Evolutionary conservation across 2,329 filamentous ascomycete species (phyloP), one percentile per base, ranked within the genome.

Genomic region (Aspergillus novoparasiticus): DNA sequence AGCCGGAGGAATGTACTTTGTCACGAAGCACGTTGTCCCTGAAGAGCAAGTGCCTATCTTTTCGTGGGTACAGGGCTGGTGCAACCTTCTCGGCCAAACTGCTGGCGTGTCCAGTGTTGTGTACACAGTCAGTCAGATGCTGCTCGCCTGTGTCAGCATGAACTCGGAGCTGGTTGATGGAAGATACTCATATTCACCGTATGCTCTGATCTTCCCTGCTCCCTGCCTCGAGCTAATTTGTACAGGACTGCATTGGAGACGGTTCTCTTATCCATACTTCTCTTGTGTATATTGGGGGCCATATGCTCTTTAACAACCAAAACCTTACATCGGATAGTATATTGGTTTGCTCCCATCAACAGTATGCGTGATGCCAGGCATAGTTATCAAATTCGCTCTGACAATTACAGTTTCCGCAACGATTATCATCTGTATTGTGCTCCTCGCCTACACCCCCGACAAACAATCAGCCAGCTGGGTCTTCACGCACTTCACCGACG

Each of bases 341-440:
- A 87, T 11, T 89, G 86, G 86, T 89, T 89, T 72, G 87, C 87
- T 10, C 87, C 87, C 1, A 88, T 89, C 66, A 89, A 89, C 69
- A 84, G 85, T 86, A 77, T 61, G 78, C 39, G 14, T n/a, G 45
- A 51, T 46, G 32, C 26, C 10, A 21, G 2, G 26, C 21, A n/a
- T 12, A 6, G 1, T 16, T 2, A 11, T 23, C 12, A 4, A 19
- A n/a, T 21, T 9, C 19, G 53, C 56, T 62, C 16, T 61, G 58
- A 48, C 41, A 30, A 19, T 55, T 39, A 14, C 55, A 82, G 84
- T 89, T 57, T 73, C 85, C 56, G 87, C 86, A 21, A 88, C 87
- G 1, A 79, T 89, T 51, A 80, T 79, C 61, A 89, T 89, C 62
- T 89, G 86, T 69, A 80, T 88, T 61, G 80, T 84, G 6, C 81